These are phyloP conservation scores for Durotheca rogersii DNA, from an alignment of 495 filamentous ascomycete species.

Conservation along the genomic window DNA sequence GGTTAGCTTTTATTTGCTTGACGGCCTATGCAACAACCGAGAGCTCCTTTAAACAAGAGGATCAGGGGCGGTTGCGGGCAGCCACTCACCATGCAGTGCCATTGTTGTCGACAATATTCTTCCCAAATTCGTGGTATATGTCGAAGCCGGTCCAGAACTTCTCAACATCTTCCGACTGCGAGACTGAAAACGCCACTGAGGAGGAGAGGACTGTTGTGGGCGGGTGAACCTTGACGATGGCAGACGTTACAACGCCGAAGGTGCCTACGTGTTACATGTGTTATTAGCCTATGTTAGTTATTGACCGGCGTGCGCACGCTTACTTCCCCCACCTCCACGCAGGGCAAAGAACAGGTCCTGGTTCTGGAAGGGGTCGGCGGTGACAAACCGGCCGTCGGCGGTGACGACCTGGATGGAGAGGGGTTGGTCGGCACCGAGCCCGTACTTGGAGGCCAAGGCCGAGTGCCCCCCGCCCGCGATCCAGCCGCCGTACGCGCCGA, in stretches of 20 bases:
- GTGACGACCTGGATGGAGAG: constrained; percentile 57
- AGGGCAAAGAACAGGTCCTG: constrained; percentile 65
- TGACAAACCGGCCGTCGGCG: constrained; percentile 55
- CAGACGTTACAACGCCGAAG: constrained; percentile 53
- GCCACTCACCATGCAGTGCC: constrained; percentile 33
- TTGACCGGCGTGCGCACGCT: too few relatives aligned
- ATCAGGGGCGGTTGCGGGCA: neutral
- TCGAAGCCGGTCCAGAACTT: constrained; percentile 34
- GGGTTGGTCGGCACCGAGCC: constrained; percentile 55
- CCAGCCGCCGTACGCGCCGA: constrained; percentile 55
- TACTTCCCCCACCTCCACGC: constrained; percentile 58
- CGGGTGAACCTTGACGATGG: constrained; percentile 42
- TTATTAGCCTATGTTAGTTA: too few relatives aligned
- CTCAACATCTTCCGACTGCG: constrained; percentile 18
- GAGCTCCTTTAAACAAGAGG: too few relatives aligned
- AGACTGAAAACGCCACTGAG: constrained; percentile 35
- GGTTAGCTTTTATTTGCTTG: too few relatives aligned
- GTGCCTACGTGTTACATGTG: constrained; percentile 39
- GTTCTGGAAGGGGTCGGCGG: constrained; percentile 49
- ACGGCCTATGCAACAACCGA: too few relatives aligned
- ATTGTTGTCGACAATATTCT: constrained; percentile 27
- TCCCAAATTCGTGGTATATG: constrained; percentile 32
- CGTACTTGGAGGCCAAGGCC: constrained; percentile 43
- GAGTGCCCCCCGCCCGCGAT: constrained; percentile 54
- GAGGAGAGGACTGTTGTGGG: constrained; percentile 28